Evolutionary conservation across 768 basidiomycete species (phyloP).

Genomic region (Panaeolus papilionaceus): DNA sequence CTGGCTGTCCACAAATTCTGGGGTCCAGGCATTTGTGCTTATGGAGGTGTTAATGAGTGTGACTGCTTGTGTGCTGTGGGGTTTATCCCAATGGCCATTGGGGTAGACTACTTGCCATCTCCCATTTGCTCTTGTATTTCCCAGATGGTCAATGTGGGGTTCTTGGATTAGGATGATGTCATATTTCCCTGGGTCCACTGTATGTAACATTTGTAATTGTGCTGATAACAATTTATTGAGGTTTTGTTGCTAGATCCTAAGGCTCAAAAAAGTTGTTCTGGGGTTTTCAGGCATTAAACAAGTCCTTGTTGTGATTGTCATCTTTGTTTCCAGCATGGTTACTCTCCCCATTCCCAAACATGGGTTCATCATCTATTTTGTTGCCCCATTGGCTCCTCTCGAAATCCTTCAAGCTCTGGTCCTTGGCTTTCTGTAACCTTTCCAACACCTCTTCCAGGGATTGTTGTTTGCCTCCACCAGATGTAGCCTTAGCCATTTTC

Average conservation of each 20-base stretch:
- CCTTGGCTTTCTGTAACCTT: too few species aligned
- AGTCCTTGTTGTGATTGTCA: too few species aligned
- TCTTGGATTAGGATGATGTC: conserved; percentile 47
- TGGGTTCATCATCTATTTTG: too few species aligned
- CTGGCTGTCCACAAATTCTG: conserved; percentile 23
- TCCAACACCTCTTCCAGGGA: too few species aligned
- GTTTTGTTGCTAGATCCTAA: background rate
- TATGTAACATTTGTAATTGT: background rate
- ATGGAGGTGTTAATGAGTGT: conserved; percentile 27
- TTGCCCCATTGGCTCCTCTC: too few species aligned
- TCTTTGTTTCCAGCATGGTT: too few species aligned
- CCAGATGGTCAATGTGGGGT: conserved; percentile 36
- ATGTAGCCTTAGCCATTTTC: too few species aligned
- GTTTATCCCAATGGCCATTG: conserved; percentile 9
- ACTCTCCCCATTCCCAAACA: too few species aligned
- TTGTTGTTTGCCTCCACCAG: too few species aligned
- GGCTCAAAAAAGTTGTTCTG: too few species aligned
- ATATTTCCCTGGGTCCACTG: conserved; percentile 21
- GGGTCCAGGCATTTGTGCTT: conserved; percentile 29
- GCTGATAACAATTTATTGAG: background rate
- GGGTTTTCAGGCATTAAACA: too few species aligned
- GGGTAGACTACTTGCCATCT: conserved; percentile 23
- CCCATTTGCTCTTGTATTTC: conserved; percentile 23
- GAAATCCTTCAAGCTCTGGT: too few species aligned
- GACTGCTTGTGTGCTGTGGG: conserved; percentile 20